Evolutionary conservation across 225 moss, liverwort and hornwort genomes (phyloP).

Genomic region (Asterella californica): DNA sequence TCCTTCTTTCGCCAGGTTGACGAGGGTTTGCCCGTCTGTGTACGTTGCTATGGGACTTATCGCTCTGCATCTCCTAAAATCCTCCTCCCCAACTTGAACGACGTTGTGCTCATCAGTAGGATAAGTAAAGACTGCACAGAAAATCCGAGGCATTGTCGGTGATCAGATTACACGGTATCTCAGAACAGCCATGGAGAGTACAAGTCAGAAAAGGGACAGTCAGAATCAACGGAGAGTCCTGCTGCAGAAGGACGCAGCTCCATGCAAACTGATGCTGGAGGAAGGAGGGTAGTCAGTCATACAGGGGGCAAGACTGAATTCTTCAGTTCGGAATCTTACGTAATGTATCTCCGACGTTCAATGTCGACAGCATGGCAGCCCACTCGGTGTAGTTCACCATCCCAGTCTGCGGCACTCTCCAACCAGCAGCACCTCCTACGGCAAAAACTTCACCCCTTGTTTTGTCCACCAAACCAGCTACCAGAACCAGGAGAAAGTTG

Average conservation of each 20-base stretch:
- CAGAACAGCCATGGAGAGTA: neutral
- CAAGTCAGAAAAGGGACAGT: neutral
- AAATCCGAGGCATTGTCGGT: neutral
- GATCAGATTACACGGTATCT: neutral
- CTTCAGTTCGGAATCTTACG: neutral
- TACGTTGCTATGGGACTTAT: constrained; percentile 31
- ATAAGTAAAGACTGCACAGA: constrained; percentile 39
- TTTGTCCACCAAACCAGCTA: constrained; percentile 16
- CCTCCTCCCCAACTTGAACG: constrained; percentile 38
- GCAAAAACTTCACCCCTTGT: constrained; percentile 34
- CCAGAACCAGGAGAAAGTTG: constrained; percentile 10
- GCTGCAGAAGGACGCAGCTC: neutral
- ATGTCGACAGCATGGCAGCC: constrained; percentile 37
- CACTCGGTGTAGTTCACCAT: constrained; percentile 50
- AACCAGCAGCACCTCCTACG: constrained; percentile 44
- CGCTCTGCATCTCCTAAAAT: constrained; percentile 31
- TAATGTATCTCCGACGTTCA: constrained; percentile 42
- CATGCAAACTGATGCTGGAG: neutral
- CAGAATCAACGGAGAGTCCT: too few species aligned
- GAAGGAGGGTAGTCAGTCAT: neutral
- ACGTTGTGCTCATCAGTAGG: constrained; percentile 38
- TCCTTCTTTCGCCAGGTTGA: constrained; percentile 35
- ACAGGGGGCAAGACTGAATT: neutral
- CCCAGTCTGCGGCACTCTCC: constrained; percentile 35
- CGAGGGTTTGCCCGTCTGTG: constrained; percentile 39